Conservation (phyloP, 2,329 filamentous ascomycete species). For the Chaetothyriales sp. region DNA sequence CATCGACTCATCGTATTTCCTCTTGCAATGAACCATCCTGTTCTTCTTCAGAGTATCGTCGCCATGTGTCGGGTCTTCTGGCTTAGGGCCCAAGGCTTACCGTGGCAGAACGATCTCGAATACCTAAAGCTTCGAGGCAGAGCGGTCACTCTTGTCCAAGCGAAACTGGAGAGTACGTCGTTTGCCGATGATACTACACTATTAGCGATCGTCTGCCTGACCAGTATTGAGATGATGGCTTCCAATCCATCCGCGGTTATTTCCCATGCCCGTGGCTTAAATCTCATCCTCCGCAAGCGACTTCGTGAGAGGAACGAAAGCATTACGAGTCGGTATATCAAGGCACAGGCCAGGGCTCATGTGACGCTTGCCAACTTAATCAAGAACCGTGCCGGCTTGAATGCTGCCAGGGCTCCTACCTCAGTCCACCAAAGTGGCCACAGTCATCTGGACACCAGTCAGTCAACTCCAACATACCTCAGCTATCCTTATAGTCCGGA, state of each 20-base stretch:
- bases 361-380: background rate
- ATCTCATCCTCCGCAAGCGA: background rate
- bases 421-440: background rate
- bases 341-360: background rate
- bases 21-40: background rate
- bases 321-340: background rate
- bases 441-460: background rate
- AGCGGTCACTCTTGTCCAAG: background rate
- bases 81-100: background rate
- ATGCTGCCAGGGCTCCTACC: background rate
- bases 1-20: background rate
- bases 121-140: background rate
- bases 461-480: slow-evolving; percentile 25
- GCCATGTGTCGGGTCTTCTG: background rate
- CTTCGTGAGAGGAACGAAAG: background rate
- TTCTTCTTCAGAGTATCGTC: background rate
- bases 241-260: background rate
- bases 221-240: background rate
- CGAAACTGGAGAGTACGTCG: background rate
- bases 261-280: background rate
- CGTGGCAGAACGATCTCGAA: background rate
- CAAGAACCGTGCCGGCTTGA: background rate
- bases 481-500: slow-evolving; percentile 8
- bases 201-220: background rate
- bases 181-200: background rate